Conservation (phyloP, 768 basidiomycete genomes). For the Leucogyrophana mollusca region DNA sequence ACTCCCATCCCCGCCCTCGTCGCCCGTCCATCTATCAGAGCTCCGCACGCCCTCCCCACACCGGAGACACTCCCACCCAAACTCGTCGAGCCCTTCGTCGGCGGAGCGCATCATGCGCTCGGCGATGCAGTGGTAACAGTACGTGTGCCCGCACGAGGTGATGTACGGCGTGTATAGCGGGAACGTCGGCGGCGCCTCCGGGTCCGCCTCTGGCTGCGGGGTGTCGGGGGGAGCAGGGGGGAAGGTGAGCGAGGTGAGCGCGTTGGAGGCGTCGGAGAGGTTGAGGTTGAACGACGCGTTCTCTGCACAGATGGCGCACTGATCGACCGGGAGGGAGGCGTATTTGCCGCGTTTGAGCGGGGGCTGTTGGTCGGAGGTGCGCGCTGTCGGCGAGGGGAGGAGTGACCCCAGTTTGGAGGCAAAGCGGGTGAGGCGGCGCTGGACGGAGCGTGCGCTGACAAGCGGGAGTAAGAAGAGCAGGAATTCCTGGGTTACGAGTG, state of each 20-base stretch:
- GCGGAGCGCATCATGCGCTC: conserved; percentile 75
- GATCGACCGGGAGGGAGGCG: conserved; percentile 63
- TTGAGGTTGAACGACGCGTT: conserved; percentile 64
- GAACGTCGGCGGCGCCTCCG: conserved; percentile 49
- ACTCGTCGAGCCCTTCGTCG: conserved; percentile 56
- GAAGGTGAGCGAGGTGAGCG: conserved; percentile 35
- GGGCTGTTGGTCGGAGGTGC: conserved; percentile 6
- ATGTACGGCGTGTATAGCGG: conserved; percentile 83
- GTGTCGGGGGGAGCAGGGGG: conserved; percentile 13
- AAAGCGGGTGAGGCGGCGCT: conserved; percentile 49
- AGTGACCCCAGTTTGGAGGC: conserved; percentile 18
- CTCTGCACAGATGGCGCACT: conserved; percentile 91
- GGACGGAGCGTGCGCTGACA: conserved; percentile 64
- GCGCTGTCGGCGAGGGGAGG: conserved; percentile 27
- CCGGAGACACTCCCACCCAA: conserved; percentile 81
- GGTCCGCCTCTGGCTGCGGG: conserved; percentile 26
- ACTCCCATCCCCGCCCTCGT: conserved; percentile 10
- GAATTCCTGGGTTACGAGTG: conserved; percentile 71
- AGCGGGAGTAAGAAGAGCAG: conserved; percentile 89
- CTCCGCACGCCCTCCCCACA: conserved; percentile 66
- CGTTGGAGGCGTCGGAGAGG: conserved; percentile 50
- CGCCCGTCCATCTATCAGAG: conserved; percentile 54
- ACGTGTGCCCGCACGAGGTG: conserved; percentile 80
- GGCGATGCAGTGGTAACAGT: conserved; percentile 93
- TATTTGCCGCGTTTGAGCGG: conserved; percentile 54